Base-by-base conservation (phyloP, 495 filamentous ascomycete species). In the Podospora bellae-mahoneyi region DNA sequence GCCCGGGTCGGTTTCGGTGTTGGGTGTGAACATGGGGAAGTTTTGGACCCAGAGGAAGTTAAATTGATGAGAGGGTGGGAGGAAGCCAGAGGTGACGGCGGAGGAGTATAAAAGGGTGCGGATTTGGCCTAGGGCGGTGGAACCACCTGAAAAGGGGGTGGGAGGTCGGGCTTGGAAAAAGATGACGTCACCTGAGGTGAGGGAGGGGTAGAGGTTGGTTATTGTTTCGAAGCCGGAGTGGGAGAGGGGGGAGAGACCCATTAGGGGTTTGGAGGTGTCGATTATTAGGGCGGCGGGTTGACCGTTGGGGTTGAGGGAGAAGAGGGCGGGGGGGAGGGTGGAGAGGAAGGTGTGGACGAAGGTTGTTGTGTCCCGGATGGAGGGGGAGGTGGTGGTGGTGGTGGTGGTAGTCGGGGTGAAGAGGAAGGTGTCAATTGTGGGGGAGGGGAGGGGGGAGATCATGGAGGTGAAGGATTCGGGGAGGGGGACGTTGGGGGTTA, bases 21-120 rank as follows among this genome's bases (percentile, higher is more conserved):
- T 86, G 34, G 86, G 85, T 44, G 91, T 90, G 80, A 99, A 98
- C 63, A 99, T 87, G 6, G 95, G 95, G 77, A 99, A 99, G 68
- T 93, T 86, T 2, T 84, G 87, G 5, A 99, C 84, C 95, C 96
- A 99, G 60, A 92, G 76, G 72, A 92, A 92, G 53, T 84, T 80
- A 71, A 91, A 91, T 15, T 78, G 81, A 16, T 39, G 34, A 48
- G 39, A 16, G 20, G 81, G 79, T 2, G 83, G 74, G 4, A 93
- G 76, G 39, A 92, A 76, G 3, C 82, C 85, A 27, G 81, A 69
- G 44, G 82, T 79, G 2, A 94, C 82, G 13, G 91, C 92, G 27
- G 82, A 80, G 23, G 85, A 83, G 75, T 93, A 87, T 1, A 98
- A 73, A 0, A 89, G 86, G 3, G 85, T 87, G 19, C 95, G 87